Evolutionary conservation across 257 asterid genomes (phyloP).

Genomic region (Forsythia suspensa): DNA sequence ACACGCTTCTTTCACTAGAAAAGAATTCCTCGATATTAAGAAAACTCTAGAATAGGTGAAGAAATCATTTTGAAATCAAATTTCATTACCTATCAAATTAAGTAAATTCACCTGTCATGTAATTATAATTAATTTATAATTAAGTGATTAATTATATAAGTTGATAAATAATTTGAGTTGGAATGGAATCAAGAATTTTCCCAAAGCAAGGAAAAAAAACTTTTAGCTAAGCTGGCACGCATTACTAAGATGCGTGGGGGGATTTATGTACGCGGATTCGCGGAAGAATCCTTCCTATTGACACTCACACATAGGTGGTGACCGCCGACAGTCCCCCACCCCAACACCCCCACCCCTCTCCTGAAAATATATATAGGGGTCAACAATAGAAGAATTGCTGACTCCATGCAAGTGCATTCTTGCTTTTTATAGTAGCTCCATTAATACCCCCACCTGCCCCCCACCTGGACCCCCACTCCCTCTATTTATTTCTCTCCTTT

Average conservation of each 20-base stretch:
- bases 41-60: not conserved
- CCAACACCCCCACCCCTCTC: conserved; percentile 5
- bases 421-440: not conserved
- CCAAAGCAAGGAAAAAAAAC: conserved; percentile 15
- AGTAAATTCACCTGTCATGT: not conserved
- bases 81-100: not conserved
- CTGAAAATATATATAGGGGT: too few relatives aligned
- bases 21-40: not conserved
- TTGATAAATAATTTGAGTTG: conserved; percentile 24
- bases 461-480: conserved; percentile 3
- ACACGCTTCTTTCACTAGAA: not conserved
- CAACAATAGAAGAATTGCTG: not conserved
- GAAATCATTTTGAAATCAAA: not conserved
- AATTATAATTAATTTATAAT: not conserved
- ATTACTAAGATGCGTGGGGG: conserved; percentile 19
- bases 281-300: not conserved
- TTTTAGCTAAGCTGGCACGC: conserved; percentile 34
- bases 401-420: conserved; percentile 9
- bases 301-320: not conserved
- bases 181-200: conserved; percentile 28
- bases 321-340: not conserved
- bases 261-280: not conserved
- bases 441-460: conserved; percentile 49
- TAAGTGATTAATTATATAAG: not conserved
- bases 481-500: not conserved